A percentile compares a stretch with the other conserved stretches of the same genome.
These are phyloP conservation scores for Cryptosporidium canis DNA, from an alignment of 169 alveolate genomes.

Conservation along the genomic window DNA sequence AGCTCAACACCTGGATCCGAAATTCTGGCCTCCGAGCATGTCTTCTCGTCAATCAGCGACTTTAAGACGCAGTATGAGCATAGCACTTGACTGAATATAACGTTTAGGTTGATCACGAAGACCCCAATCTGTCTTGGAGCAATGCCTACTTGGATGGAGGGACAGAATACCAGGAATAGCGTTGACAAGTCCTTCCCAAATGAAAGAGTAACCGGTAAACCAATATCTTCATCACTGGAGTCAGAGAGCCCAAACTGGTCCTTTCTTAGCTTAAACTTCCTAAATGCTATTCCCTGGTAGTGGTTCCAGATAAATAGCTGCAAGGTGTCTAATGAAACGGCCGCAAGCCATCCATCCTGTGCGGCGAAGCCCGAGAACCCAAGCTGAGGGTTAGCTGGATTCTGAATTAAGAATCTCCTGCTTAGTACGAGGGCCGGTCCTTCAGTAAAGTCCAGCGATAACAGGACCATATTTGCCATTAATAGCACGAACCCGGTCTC, in stretches of 20 bases:
- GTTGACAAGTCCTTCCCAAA: constrained; percentile 15
- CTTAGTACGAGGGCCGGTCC: background rate
- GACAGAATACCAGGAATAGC: background rate
- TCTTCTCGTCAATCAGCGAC: background rate
- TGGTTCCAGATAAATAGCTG: constrained; percentile 42
- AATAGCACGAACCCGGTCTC: constrained; percentile 25
- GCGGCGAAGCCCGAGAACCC: constrained; percentile 4
- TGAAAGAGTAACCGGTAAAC: background rate
- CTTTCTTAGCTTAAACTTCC: background rate
- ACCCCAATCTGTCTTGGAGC: background rate
- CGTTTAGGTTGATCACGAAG: constrained; percentile 19
- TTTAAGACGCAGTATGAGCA: constrained; percentile 25
- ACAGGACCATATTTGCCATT: constrained; percentile 21
- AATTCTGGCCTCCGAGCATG: background rate
- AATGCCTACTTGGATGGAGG: background rate
- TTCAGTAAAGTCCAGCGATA: constrained; percentile 9
- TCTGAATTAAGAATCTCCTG: constrained; percentile 42
- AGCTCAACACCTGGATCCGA: constrained; percentile 49
- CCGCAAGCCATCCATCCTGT: constrained; percentile 20
- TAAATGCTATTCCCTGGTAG: constrained; percentile 47
- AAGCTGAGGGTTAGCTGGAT: background rate
- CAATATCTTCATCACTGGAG: background rate
- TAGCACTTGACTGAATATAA: constrained; percentile 8
- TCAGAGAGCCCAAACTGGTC: background rate
- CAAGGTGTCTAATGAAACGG: background rate